Conservation (phyloP, 73 alveolate species). For the Breviolum minutum region DNA sequence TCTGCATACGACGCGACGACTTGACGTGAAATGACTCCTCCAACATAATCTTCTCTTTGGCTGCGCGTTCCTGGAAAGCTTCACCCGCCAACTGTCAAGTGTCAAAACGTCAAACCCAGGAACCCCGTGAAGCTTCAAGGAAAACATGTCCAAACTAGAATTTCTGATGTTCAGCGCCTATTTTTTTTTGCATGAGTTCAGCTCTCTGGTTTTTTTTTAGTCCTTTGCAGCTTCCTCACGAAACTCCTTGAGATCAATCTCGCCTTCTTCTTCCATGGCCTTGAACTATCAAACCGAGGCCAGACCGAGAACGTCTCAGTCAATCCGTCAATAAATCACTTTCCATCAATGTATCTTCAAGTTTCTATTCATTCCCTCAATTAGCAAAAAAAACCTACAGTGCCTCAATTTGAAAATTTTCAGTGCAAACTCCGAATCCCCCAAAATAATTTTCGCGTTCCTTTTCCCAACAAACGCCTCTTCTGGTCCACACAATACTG, state of each 20-base stretch:
- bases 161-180: too few relatives aligned
- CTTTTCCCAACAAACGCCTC: slow-evolving; percentile 24
- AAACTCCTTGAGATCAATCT: slow-evolving; percentile 35
- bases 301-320: background rate
- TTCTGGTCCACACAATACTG: slow-evolving; percentile 83
- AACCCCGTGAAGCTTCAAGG: too few relatives aligned
- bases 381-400: too few relatives aligned
- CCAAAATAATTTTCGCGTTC: too few relatives aligned
- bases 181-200: too few relatives aligned
- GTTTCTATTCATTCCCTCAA: too few relatives aligned
- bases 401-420: too few relatives aligned
- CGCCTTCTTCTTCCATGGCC: slow-evolving; percentile 94
- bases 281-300: background rate
- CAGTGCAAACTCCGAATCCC: too few relatives aligned
- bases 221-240: slow-evolving; percentile 88
- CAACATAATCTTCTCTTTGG: slow-evolving; percentile 34
- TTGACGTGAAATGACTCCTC: slow-evolving; percentile 53
- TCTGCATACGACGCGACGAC: background rate
- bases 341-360: too few relatives aligned
- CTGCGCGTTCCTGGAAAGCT: slow-evolving; percentile 36
- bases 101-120: too few relatives aligned
- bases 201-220: background rate
- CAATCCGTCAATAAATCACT: background rate
- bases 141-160: too few relatives aligned
- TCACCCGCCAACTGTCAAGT: too few relatives aligned